Conservation (phyloP, 768 basidiomycete species). For the Suillus bovinus region DNA sequence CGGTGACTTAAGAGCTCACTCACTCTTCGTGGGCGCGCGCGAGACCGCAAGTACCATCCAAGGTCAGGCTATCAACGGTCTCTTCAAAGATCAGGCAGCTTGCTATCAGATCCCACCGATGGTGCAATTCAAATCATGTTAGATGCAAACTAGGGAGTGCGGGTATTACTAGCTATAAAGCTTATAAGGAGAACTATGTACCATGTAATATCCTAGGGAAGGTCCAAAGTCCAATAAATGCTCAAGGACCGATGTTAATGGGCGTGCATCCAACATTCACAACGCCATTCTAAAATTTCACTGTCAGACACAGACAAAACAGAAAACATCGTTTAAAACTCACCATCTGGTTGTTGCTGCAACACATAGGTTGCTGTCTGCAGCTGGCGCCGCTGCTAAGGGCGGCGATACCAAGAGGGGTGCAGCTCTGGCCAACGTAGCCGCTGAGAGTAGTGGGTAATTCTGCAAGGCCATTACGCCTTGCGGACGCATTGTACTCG, state of each 20-base stretch:
- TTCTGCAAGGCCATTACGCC: constrained; percentile 9
- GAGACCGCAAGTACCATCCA: too few relatives aligned
- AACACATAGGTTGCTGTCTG: constrained; percentile 23
- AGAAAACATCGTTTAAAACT: not conserved
- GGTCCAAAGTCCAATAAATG: constrained; percentile 1
- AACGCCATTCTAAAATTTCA: constrained; percentile 21
- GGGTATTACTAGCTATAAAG: not conserved
- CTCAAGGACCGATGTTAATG: constrained; percentile 6
- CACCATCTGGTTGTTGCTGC: constrained; percentile 8
- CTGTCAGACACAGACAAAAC: not conserved
- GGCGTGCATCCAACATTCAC: constrained; percentile 29
- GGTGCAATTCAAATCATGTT: not conserved
- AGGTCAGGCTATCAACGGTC: too few relatives aligned
- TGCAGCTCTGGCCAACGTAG: not conserved
- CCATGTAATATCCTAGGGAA: constrained; percentile 4
- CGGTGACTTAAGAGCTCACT: too few relatives aligned
- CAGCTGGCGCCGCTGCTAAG: constrained; percentile 23
- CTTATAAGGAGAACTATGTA: constrained; percentile 5
- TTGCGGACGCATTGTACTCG: constrained; percentile 1
- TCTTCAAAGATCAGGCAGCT: too few relatives aligned
- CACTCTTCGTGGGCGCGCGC: too few relatives aligned
- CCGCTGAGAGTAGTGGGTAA: constrained; percentile 6
- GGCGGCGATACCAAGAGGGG: constrained; percentile 12
- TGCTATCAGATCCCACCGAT: not conserved
- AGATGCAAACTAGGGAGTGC: not conserved